Evolutionary conservation across 129 eudicot genomes (phyloP).

Genomic region (Pittosporum tobira): DNA sequence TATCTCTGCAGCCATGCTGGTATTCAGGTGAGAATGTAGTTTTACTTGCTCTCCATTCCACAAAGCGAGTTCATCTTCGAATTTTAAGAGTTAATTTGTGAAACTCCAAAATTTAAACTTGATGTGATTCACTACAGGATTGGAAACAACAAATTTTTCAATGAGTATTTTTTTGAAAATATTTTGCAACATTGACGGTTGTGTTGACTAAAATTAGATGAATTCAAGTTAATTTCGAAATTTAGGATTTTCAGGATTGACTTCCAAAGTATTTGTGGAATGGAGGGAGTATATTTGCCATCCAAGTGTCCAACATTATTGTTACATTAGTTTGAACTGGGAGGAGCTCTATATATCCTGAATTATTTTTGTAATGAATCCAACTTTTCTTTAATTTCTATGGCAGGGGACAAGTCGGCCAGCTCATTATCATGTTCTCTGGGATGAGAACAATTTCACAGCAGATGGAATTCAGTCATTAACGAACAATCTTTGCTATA

Average conservation of each 20-base stretch:
- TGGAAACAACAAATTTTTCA: too few species aligned
- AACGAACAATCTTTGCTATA: slow-evolving; percentile 67
- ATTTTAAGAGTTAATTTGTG: background rate
- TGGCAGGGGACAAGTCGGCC: slow-evolving; percentile 67
- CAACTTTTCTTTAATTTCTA: background rate
- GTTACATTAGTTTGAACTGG: background rate
- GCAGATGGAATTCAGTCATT: slow-evolving; percentile 62
- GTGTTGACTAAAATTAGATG: too few species aligned
- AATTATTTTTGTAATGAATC: background rate
- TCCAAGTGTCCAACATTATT: too few species aligned
- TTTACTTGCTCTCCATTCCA: background rate
- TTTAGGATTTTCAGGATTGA: background rate
- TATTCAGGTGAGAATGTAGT: slow-evolving; percentile 47
- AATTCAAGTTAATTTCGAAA: too few species aligned
- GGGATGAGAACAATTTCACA: slow-evolving; percentile 70
- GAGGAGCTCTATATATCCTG: background rate
- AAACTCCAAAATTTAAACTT: too few species aligned
- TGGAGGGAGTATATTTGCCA: too few species aligned
- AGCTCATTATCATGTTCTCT: slow-evolving; percentile 71
- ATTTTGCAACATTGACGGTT: too few species aligned
- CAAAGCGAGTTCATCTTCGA: too few species aligned
- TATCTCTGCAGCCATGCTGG: slow-evolving; percentile 96
- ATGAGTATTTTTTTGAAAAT: too few species aligned
- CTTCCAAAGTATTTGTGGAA: background rate
- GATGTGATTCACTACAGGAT: too few species aligned